These are phyloP conservation scores for Begonia loranthoides DNA, from an alignment of 306 rosid genomes.

Conservation along the genomic window DNA sequence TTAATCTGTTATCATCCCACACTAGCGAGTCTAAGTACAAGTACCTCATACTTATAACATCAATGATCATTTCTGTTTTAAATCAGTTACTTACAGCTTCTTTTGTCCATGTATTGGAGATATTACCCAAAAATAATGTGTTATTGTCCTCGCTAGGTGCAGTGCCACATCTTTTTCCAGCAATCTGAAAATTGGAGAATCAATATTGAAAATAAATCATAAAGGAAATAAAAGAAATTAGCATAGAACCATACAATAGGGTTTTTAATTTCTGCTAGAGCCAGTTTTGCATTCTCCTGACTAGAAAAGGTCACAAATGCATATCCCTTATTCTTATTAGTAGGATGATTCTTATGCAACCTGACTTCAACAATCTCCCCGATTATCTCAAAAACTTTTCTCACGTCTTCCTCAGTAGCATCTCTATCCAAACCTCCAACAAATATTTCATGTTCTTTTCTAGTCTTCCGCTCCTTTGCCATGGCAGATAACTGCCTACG, in stretches of 20 bases:
- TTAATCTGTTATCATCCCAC: slow-evolving; percentile 55
- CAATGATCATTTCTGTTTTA: slow-evolving; percentile 12
- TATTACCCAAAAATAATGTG: slow-evolving; percentile 91
- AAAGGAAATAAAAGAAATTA: slow-evolving; percentile 10
- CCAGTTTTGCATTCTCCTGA: slow-evolving; percentile 84
- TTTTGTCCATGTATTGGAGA: slow-evolving; percentile 92
- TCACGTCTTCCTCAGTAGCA: slow-evolving; percentile 79
- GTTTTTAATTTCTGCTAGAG: slow-evolving; percentile 59
- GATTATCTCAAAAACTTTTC: slow-evolving; percentile 55
- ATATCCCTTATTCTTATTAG: slow-evolving; percentile 94
- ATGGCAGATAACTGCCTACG: slow-evolving; percentile 25
- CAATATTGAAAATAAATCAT: slow-evolving; percentile 8
- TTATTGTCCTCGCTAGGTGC: slow-evolving; percentile 96
- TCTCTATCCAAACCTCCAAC: slow-evolving; percentile 97
- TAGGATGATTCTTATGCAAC: slow-evolving; percentile 90
- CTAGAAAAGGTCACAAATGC: slow-evolving; percentile 88
- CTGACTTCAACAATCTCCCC: slow-evolving; percentile 91
- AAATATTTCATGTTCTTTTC: slow-evolving; percentile 94
- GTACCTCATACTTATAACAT: slow-evolving; percentile 6
- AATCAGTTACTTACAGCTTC: slow-evolving; percentile 62
- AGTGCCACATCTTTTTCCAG: slow-evolving; percentile 94
- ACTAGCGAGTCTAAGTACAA: slow-evolving; percentile 8
- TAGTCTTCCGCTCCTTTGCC: slow-evolving; percentile 82
- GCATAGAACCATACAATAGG: slow-evolving; percentile 50
- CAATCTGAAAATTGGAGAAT: slow-evolving; percentile 58